These are phyloP conservation scores for Triticum dicoccoides DNA, from an alignment of 176 grass and related monocot species.

Conservation along the genomic window DNA sequence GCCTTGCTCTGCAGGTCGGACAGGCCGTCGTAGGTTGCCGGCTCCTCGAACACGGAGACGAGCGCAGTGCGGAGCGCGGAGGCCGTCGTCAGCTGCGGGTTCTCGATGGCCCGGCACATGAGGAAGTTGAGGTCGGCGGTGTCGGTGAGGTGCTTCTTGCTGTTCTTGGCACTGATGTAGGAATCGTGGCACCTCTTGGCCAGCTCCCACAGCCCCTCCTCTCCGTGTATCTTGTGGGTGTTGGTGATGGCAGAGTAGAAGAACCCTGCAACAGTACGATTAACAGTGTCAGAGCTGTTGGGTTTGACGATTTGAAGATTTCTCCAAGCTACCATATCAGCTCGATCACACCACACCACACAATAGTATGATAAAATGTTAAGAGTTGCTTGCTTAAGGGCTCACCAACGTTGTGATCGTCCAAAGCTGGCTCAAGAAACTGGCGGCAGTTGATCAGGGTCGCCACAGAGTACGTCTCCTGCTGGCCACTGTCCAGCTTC, in stretches of 20 bases:
- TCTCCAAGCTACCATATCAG: too few species aligned
- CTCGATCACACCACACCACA: too few species aligned
- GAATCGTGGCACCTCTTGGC: constrained; percentile 70
- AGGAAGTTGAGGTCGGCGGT: constrained; percentile 83
- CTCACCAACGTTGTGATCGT: constrained; percentile 66
- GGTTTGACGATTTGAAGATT: too few species aligned
- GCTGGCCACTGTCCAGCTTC: constrained; percentile 36
- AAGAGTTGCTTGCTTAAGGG: background rate
- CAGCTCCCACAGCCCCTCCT: constrained; percentile 74
- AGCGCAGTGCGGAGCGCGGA: constrained; percentile 68
- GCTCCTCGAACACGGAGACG: constrained; percentile 82
- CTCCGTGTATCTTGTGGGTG: constrained; percentile 53
- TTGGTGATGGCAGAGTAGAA: constrained; percentile 85
- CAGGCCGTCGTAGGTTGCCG: constrained; percentile 22
- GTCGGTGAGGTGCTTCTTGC: constrained; percentile 88
- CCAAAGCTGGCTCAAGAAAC: constrained; percentile 60
- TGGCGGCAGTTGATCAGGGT: constrained; percentile 76
- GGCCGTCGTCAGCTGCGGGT: constrained; percentile 63
- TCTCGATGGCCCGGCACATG: constrained; percentile 75
- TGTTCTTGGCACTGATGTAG: constrained; percentile 49
- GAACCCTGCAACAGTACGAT: constrained; percentile 46
- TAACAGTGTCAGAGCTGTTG: background rate
- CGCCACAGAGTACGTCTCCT: constrained; percentile 59
- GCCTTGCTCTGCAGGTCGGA: constrained; percentile 39
- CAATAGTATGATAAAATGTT: too few species aligned